Conservation (phyloP, 2,329 filamentous ascomycete species). For the Alternaria sp. region DNA sequence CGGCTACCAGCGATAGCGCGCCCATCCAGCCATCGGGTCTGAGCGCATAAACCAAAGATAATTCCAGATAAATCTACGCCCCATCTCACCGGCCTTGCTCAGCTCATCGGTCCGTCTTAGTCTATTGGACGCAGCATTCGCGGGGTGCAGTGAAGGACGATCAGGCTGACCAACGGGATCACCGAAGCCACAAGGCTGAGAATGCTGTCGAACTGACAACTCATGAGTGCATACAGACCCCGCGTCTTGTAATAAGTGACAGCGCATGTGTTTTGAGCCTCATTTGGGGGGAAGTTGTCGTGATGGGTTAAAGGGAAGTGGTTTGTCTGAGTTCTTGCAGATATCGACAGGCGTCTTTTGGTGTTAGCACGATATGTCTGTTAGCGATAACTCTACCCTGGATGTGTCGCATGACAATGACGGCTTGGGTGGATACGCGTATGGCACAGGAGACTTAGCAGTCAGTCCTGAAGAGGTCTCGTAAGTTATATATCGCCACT, state of each 20-base stretch:
- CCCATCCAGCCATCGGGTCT: not conserved
- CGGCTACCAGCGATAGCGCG: not conserved
- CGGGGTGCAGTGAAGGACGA: conserved; percentile 1
- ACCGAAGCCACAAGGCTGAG: not conserved
- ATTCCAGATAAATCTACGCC: not conserved
- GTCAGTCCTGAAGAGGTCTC: conserved; percentile 6
- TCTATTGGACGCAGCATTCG: not conserved
- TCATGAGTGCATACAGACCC: conserved; percentile 5
- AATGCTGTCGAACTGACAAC: conserved; percentile 1
- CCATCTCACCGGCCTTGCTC: conserved; percentile 5
- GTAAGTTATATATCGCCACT: not conserved
- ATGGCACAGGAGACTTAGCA: not conserved
- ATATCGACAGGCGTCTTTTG: not conserved
- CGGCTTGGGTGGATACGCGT: not conserved
- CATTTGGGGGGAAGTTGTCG: not conserved
- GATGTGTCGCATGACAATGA: not conserved
- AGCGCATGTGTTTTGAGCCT: conserved; percentile 1
- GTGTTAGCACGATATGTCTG: not conserved
- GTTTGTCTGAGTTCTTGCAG: not conserved
- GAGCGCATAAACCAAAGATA: not conserved
- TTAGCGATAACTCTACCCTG: conserved; percentile 1
- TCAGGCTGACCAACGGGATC: conserved; percentile 2
- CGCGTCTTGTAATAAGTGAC: not conserved
- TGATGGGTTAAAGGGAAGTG: not conserved
- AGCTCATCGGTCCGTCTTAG: not conserved